These are phyloP conservation scores for Ophiostoma himal-ulmi DNA, from an alignment of 2,329 filamentous ascomycete genomes.

Conservation along the genomic window DNA sequence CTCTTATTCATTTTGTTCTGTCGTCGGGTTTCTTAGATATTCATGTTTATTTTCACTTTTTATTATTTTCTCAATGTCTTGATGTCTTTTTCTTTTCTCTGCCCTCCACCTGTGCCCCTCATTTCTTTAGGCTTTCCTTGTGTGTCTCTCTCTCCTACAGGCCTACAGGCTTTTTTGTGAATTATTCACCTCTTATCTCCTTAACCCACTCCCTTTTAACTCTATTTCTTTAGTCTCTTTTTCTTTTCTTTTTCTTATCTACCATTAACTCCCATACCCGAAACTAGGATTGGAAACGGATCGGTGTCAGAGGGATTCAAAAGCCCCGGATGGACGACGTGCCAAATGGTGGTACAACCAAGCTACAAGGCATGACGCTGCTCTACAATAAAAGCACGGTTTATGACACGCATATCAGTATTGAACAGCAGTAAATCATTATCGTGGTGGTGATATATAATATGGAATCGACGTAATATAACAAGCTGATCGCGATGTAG, in stretches of 20 bases:
- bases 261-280: conserved; percentile 13
- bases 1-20: conserved; percentile 2
- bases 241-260: neutral
- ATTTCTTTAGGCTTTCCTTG: conserved; percentile 1
- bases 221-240: neutral
- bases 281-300: conserved; percentile 20
- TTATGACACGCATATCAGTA: neutral
- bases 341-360: neutral
- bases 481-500: conserved; percentile 5
- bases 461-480: neutral
- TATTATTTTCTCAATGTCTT: neutral
- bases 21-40: conserved; percentile 13
- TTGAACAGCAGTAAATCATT: neutral
- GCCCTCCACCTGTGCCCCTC: neutral
- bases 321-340: neutral
- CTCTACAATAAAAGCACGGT: neutral
- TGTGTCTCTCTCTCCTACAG: neutral
- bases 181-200: conserved; percentile 7
- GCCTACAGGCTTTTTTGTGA: neutral
- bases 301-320: conserved; percentile 17
- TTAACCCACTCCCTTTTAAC: neutral
- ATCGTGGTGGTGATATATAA: conserved; percentile 1
- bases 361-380: neutral
- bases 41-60: conserved; percentile 13
- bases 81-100: neutral